A percentile compares a stretch with the other conserved stretches of the same genome.
phyloP scores from a whole-genome alignment of 495 filamentous ascomycete species.

The Saxophila tyrrhenica region DNA sequence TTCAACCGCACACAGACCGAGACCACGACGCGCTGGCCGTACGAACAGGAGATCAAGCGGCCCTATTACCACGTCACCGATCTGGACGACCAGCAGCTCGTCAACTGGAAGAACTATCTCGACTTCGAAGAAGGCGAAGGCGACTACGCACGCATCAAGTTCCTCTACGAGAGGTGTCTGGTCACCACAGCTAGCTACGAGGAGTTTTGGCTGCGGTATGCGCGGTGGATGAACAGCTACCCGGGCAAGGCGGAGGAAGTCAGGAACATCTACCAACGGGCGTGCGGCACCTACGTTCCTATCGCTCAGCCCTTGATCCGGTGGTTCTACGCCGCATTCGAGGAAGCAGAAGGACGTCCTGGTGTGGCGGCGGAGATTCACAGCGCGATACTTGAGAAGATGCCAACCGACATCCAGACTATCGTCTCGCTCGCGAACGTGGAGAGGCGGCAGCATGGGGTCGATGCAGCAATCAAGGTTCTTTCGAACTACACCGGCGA shows the following conservation, averaged over 20 bases:
- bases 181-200: constrained; percentile 91
- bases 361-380: constrained; percentile 77
- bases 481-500: constrained; percentile 72
- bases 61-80: constrained; percentile 97
- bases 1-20: constrained; percentile 78
- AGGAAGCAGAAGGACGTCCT: constrained; percentile 66
- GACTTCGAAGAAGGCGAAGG: constrained; percentile 90
- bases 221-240: constrained; percentile 90
- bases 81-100: constrained; percentile 70
- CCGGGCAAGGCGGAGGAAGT: constrained; percentile 78
- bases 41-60: constrained; percentile 87
- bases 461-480: constrained; percentile 77
- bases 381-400: constrained; percentile 55
- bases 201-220: constrained; percentile 95
- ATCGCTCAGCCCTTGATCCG: constrained; percentile 70
- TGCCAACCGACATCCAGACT: constrained; percentile 73
- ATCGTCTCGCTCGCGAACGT: constrained; percentile 84
- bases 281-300: constrained; percentile 70
- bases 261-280: constrained; percentile 84
- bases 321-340: constrained; percentile 86
- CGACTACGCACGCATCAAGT: constrained; percentile 60
- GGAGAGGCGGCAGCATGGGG: constrained; percentile 69
- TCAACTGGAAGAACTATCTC: constrained; percentile 94
- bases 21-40: constrained; percentile 89
- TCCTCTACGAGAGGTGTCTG: constrained; percentile 87